phyloP scores from a whole-genome alignment of 805 yeast genomes.

The Ogataea trehalophila region DNA sequence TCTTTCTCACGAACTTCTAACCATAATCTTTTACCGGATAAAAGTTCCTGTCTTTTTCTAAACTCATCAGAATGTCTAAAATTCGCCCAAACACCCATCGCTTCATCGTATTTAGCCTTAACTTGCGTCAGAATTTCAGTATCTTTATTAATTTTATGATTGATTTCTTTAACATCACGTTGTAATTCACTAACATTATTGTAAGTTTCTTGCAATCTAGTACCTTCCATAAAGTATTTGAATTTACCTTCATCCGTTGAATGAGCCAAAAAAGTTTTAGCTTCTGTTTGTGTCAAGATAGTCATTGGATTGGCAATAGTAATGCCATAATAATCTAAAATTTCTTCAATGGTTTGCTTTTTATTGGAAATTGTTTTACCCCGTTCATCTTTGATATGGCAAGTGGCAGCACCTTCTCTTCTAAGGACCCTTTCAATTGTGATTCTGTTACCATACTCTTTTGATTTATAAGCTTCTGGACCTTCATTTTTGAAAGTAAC shows the following conservation, averaged over 20 bases:
- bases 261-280: slow-evolving; percentile 80
- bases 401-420: slow-evolving; percentile 47
- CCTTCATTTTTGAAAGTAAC: slow-evolving; percentile 65
- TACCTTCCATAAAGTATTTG: slow-evolving; percentile 74
- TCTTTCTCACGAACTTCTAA: slow-evolving; percentile 33
- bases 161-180: slow-evolving; percentile 35
- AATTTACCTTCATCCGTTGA: slow-evolving; percentile 71
- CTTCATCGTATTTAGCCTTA: slow-evolving; percentile 37
- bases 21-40: slow-evolving; percentile 49
- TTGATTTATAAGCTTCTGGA: slow-evolving; percentile 58
- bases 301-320: slow-evolving; percentile 89
- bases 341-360: slow-evolving; percentile 59
- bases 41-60: slow-evolving; percentile 32
- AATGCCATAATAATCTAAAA: slow-evolving; percentile 66
- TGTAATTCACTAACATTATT: slow-evolving; percentile 44
- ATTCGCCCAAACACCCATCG: slow-evolving; percentile 35
- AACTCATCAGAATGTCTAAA: slow-evolving; percentile 38
- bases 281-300: slow-evolving; percentile 88
- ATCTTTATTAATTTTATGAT: slow-evolving; percentile 35
- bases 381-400: slow-evolving; percentile 47
- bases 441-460: slow-evolving; percentile 62
- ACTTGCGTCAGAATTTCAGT: slow-evolving; percentile 26
- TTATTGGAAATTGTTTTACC: slow-evolving; percentile 55
- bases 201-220: slow-evolving; percentile 63
- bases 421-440: slow-evolving; percentile 63